phyloP scores from a whole-genome alignment of 2,329 filamentous ascomycete species.

The Microdochium nivale region DNA sequence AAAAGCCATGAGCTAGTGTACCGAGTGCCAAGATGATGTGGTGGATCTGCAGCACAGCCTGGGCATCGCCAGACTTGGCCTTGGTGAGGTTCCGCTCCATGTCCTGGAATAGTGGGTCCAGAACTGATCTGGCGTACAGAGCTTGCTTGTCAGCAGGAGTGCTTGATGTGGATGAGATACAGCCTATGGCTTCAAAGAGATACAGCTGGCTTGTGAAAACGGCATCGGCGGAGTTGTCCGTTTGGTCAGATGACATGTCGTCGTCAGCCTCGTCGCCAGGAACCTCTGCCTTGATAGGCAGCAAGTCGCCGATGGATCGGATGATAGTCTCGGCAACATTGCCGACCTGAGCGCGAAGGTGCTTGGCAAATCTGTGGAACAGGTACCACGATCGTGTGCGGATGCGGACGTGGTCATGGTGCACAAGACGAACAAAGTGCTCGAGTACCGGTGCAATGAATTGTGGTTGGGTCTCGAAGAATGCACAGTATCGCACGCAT shows the following conservation, averaged over 20 bases:
- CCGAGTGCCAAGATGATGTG: slow-evolving; percentile 95
- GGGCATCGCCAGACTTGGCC: slow-evolving; percentile 73
- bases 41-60: slow-evolving; percentile 81
- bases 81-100: slow-evolving; percentile 70
- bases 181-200: slow-evolving; percentile 90
- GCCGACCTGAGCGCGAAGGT: slow-evolving; percentile 73
- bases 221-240: slow-evolving; percentile 81
- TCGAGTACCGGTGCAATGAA: slow-evolving; percentile 83
- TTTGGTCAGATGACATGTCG: slow-evolving; percentile 92
- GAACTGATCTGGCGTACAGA: slow-evolving; percentile 76
- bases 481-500: slow-evolving; percentile 84
- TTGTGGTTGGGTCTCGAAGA: slow-evolving; percentile 78
- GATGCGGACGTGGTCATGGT: slow-evolving; percentile 80
- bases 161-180: slow-evolving; percentile 72
- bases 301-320: slow-evolving; percentile 76
- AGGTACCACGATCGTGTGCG: slow-evolving; percentile 94
- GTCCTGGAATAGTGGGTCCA: slow-evolving; percentile 84
- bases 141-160: slow-evolving; percentile 81
- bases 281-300: slow-evolving; percentile 85
- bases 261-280: slow-evolving; percentile 71
- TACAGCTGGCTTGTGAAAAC: slow-evolving; percentile 87
- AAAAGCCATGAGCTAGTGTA: slow-evolving; percentile 85
- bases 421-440: slow-evolving; percentile 83
- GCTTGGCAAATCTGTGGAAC: slow-evolving; percentile 87
- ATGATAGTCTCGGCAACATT: slow-evolving; percentile 89